A percentile compares a stretch with the other conserved stretches of the same genome.
Conservation (phyloP, 805 yeast genomes). For the Metschnikowia dekortorum region DNA sequence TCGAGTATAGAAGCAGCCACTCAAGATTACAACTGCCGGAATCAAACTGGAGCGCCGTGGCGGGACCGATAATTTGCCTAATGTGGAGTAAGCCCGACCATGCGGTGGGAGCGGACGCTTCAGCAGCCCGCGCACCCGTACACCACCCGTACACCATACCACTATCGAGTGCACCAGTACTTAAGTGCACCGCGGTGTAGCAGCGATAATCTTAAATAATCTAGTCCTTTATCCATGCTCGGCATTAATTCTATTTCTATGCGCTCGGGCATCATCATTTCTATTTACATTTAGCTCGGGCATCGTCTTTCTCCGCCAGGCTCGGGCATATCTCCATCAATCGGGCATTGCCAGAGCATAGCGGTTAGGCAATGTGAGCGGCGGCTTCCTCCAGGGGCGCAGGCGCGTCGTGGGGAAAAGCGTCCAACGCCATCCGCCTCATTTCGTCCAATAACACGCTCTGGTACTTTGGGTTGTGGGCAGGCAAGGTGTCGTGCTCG, state of each 20-base stretch:
- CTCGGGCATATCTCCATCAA: too few relatives aligned
- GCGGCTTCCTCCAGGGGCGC: neutral
- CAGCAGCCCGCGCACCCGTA: neutral
- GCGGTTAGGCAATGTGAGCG: neutral
- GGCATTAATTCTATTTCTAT: too few relatives aligned
- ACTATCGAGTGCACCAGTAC: neutral
- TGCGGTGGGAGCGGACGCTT: neutral
- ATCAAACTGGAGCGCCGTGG: neutral
- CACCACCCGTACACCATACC: slow-evolving; percentile 1
- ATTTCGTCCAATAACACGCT: slow-evolving; percentile 61
- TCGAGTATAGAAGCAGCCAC: too few relatives aligned
- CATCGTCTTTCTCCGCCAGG: too few relatives aligned
- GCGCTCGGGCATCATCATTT: too few relatives aligned
- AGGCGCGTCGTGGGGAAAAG: slow-evolving; percentile 25
- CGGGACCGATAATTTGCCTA: slow-evolving; percentile 2
- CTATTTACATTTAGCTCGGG: too few relatives aligned
- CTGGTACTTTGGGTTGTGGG: slow-evolving; percentile 62
- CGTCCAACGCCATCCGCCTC: slow-evolving; percentile 36
- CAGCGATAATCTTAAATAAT: too few relatives aligned
- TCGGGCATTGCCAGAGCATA: too few relatives aligned
- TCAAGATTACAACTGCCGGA: too few relatives aligned
- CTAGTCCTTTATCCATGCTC: too few relatives aligned
- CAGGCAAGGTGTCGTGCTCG: slow-evolving; percentile 56
- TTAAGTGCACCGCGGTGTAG: too few relatives aligned
- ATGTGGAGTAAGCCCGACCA: neutral